Evolutionary conservation across 2,329 filamentous ascomycete genomes (phyloP).

Genomic region (Knufia fluminis): DNA sequence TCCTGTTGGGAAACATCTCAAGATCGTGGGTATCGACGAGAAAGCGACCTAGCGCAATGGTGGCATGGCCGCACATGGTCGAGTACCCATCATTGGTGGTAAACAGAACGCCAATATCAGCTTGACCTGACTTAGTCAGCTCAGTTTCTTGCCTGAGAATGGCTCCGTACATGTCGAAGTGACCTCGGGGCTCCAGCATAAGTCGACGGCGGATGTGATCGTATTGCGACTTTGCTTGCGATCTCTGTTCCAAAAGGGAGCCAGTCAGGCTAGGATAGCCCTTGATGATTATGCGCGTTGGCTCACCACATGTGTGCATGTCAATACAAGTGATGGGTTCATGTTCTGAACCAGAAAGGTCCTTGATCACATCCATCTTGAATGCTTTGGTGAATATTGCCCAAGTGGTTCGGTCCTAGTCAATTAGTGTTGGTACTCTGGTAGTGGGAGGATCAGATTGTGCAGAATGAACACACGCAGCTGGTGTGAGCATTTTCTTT

Average conservation of each 20-base stretch:
- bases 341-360: background rate
- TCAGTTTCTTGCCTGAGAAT: constrained; percentile 37
- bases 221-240: constrained; percentile 30
- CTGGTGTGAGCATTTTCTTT: too few relatives aligned
- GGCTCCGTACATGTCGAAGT: constrained; percentile 45
- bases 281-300: constrained; percentile 38
- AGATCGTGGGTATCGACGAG: constrained; percentile 34
- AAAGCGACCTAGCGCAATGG: constrained; percentile 41
- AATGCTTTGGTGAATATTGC: background rate
- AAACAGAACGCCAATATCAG: constrained; percentile 42
- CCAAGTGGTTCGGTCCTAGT: too few relatives aligned
- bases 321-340: constrained; percentile 23
- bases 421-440: too few relatives aligned
- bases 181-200: constrained; percentile 42
- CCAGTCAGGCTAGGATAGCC: constrained; percentile 33
- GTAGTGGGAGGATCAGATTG: too few relatives aligned
- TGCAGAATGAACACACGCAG: too few relatives aligned
- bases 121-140: constrained; percentile 31
- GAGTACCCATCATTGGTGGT: constrained; percentile 41
- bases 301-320: constrained; percentile 44
- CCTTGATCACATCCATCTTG: constrained; percentile 5
- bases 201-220: constrained; percentile 35
- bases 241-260: constrained; percentile 34
- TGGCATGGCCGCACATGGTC: constrained; percentile 46
- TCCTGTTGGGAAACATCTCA: constrained; percentile 31